A percentile compares a stretch with the other conserved stretches of the same genome.
Evolutionary conservation across 768 basidiomycete species (phyloP).

Genomic region (Suillus hirtellus): DNA sequence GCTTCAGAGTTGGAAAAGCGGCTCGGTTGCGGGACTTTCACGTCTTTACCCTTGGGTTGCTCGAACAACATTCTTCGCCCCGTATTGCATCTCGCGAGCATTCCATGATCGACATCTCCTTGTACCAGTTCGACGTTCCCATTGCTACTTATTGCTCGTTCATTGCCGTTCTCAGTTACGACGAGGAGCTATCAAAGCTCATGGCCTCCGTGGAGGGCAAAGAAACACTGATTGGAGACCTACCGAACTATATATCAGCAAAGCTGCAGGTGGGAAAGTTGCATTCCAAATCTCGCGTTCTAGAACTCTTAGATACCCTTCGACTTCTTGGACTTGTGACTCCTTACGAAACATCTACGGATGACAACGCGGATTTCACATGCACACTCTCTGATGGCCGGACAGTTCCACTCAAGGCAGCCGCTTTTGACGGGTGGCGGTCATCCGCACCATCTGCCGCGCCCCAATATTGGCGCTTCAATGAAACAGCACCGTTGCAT

Average conservation of each 20-base stretch:
- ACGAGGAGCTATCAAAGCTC: slow-evolving; percentile 55
- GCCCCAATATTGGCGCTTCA: slow-evolving; percentile 67
- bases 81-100: slow-evolving; percentile 53
- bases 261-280: slow-evolving; percentile 60
- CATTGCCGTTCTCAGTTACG: slow-evolving; percentile 55
- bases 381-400: slow-evolving; percentile 45
- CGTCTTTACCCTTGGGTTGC: slow-evolving; percentile 47
- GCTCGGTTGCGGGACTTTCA: slow-evolving; percentile 68
- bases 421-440: slow-evolving; percentile 45
- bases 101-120: slow-evolving; percentile 58
- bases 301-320: slow-evolving; percentile 63
- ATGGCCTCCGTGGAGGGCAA: slow-evolving; percentile 50
- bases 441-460: slow-evolving; percentile 45
- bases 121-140: slow-evolving; percentile 65
- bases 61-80: slow-evolving; percentile 43
- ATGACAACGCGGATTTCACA: slow-evolving; percentile 43
- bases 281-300: slow-evolving; percentile 56
- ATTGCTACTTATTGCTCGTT: slow-evolving; percentile 65
- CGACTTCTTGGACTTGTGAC: slow-evolving; percentile 55
- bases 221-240: slow-evolving; percentile 49
- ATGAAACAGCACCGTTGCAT: slow-evolving; percentile 53
- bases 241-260: slow-evolving; percentile 51
- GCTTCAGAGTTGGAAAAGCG: slow-evolving; percentile 68
- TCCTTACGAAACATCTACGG: slow-evolving; percentile 52
- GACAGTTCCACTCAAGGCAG: slow-evolving; percentile 48